phyloP scores from a whole-genome alignment of 805 yeast species.

The Starmerella vitae region DNA sequence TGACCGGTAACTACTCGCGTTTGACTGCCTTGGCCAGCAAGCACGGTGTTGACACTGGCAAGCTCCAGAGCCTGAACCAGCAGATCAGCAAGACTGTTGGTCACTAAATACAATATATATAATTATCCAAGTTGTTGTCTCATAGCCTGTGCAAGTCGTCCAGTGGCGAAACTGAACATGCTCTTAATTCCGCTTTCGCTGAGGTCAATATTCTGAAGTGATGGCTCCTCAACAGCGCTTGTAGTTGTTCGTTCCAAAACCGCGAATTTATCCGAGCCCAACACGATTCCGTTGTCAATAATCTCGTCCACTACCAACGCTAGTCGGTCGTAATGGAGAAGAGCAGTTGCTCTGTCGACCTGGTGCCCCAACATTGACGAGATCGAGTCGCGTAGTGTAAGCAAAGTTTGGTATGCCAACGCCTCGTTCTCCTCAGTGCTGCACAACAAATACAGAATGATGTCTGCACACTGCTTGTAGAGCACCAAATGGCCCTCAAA shows the following conservation, averaged over 20 bases:
- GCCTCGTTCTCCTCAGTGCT: conserved; percentile 74
- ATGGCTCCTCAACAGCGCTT: conserved; percentile 60
- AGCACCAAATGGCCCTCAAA: conserved; percentile 68
- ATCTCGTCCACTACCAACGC: conserved; percentile 82
- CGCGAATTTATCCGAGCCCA: conserved; percentile 77
- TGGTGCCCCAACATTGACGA: conserved; percentile 56
- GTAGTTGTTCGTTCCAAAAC: conserved; percentile 86
- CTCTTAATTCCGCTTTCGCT: conserved; percentile 43
- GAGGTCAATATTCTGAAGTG: conserved; percentile 28
- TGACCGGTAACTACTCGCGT: conserved; percentile 18
- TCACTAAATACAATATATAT: background rate
- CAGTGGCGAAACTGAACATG: conserved; percentile 80
- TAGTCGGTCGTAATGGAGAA: conserved; percentile 75
- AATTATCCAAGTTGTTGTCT: conserved; percentile 28
- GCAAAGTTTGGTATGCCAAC: conserved; percentile 57
- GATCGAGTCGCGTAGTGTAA: conserved; percentile 68
- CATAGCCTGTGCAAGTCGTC: conserved; percentile 44
- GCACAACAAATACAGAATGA: conserved; percentile 57
- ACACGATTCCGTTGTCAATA: conserved; percentile 81
- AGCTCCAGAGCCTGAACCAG: conserved; percentile 12
- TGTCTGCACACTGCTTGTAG: conserved; percentile 76
- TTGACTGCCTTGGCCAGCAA: too few relatives aligned
- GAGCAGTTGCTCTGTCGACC: conserved; percentile 63
- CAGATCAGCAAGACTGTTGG: too few relatives aligned
- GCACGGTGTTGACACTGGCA: too few relatives aligned